Percentiles rank a stretch among this genome's conserved stretches.
phyloP scores from a whole-genome alignment of 495 filamentous ascomycete species.

The Aspergillus leporis region DNA sequence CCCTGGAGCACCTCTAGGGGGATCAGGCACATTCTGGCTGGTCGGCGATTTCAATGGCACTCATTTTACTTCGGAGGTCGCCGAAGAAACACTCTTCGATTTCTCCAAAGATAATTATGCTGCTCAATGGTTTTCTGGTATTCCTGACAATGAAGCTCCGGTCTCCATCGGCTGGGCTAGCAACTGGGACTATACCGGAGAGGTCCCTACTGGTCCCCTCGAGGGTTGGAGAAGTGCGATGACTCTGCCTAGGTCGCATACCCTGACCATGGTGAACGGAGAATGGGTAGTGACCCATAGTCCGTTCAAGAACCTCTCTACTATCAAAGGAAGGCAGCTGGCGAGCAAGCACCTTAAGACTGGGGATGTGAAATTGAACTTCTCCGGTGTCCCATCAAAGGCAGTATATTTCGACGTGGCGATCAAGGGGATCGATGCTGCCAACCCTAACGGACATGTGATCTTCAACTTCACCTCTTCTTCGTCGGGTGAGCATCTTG shows the following conservation, averaged over 20 bases:
- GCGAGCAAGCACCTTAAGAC: conserved; percentile 22
- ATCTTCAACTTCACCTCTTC: conserved; percentile 54
- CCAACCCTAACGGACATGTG: conserved; percentile 37
- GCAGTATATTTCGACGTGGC: conserved; percentile 49
- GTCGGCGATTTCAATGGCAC: conserved; percentile 52
- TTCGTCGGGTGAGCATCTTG: conserved; percentile 43
- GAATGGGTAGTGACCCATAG: conserved; percentile 39
- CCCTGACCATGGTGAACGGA: conserved; percentile 43
- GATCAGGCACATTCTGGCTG: conserved; percentile 40
- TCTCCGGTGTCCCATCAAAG: conserved; percentile 33
- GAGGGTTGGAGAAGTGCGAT: conserved; percentile 50
- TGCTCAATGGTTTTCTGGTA: conserved; percentile 51
- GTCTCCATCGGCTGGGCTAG: conserved; percentile 54
- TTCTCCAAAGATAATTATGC: conserved; percentile 59
- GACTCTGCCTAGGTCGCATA: conserved; percentile 42
- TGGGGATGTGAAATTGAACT: conserved; percentile 38
- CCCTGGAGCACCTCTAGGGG: conserved; percentile 54
- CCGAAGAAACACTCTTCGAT: conserved; percentile 26
- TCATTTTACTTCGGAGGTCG: conserved; percentile 11
- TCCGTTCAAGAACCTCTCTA: conserved; percentile 30
- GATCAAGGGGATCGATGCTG: conserved; percentile 37
- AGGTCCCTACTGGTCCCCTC: conserved; percentile 47
- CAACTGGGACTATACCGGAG: conserved; percentile 54
- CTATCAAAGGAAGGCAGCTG: conserved; percentile 22
- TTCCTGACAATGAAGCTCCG: conserved; percentile 34